Evolutionary conservation across 495 filamentous ascomycete genomes (phyloP).

Genomic region (Aspergillus haitiensis): DNA sequence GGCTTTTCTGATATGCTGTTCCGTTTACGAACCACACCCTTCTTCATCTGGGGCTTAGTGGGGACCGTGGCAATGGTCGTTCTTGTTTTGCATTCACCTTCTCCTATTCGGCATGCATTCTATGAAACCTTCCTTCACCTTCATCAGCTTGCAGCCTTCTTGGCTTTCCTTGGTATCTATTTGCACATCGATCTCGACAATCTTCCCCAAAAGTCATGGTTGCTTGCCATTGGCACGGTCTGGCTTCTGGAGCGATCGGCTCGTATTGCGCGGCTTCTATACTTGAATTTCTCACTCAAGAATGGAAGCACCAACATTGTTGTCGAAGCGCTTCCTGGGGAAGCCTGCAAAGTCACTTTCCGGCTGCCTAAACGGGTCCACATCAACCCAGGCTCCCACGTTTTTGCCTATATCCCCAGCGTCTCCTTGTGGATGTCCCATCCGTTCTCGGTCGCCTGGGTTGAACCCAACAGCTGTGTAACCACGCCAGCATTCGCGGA

Average conservation of each 20-base stretch:
- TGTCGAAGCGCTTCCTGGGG: conserved; percentile 54
- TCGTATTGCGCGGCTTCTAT: conserved; percentile 54
- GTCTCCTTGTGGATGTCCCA: conserved; percentile 70
- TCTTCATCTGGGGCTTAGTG: conserved; percentile 54
- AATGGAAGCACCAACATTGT: conserved; percentile 43
- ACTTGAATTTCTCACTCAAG: conserved; percentile 57
- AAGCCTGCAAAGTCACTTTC: conserved; percentile 63
- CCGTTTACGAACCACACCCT: conserved; percentile 60
- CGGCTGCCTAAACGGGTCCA: conserved; percentile 73
- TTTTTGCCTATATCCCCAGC: conserved; percentile 77
- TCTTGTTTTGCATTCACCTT: conserved; percentile 70
- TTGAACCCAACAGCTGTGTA: conserved; percentile 37
- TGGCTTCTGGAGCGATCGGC: conserved; percentile 65
- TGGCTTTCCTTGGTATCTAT: conserved; percentile 66
- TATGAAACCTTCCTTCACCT: conserved; percentile 83
- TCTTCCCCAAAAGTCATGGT: conserved; percentile 62
- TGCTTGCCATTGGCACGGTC: conserved; percentile 58
- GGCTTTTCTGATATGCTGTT: conserved; percentile 54
- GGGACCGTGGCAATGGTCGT: conserved; percentile 59
- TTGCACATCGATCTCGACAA: conserved; percentile 64
- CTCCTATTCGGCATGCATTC: conserved; percentile 79
- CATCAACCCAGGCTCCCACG: conserved; percentile 74
- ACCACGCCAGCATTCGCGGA: conserved; percentile 11
- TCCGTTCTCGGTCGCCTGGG: conserved; percentile 60
- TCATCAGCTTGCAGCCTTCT: conserved; percentile 68